phyloP scores from a whole-genome alignment of 768 basidiomycete genomes.

The Boletus sensibilis region DNA sequence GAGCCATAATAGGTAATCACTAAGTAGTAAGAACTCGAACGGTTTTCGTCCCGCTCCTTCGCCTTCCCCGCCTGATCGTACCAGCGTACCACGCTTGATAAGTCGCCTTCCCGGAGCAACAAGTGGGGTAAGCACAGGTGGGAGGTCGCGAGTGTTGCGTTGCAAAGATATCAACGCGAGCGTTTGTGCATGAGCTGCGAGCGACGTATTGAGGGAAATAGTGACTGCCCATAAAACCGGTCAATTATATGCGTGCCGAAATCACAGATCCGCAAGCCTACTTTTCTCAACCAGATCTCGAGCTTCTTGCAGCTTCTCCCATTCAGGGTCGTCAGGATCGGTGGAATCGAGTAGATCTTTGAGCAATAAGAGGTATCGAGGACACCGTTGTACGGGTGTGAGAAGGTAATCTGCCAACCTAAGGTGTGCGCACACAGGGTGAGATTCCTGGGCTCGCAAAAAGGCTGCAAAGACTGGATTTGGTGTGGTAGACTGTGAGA shows the following conservation, averaged over 20 bases:
- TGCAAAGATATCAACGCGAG: constrained; percentile 77
- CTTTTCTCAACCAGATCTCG: constrained; percentile 75
- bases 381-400: constrained; percentile 85
- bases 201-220: constrained; percentile 70
- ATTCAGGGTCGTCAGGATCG: constrained; percentile 63
- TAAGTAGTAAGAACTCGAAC: constrained; percentile 78
- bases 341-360: constrained; percentile 78
- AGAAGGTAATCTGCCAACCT: constrained; percentile 83
- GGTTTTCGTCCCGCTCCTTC: constrained; percentile 37
- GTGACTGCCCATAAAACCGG: constrained; percentile 54
- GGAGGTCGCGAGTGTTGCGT: constrained; percentile 69
- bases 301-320: constrained; percentile 55
- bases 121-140: constrained; percentile 74
- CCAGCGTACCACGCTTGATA: constrained; percentile 62
- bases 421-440: constrained; percentile 70
- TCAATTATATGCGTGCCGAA: neutral
- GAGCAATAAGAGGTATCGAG: constrained; percentile 79
- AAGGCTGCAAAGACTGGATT: constrained; percentile 57
- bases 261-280: constrained; percentile 31
- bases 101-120: constrained; percentile 79
- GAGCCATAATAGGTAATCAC: constrained; percentile 80
- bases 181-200: constrained; percentile 76
- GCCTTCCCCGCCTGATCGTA: constrained; percentile 49
- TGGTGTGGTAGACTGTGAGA: constrained; percentile 47
- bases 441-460: constrained; percentile 60